Evolutionary conservation across 345 rosid genomes (phyloP), one percentile per base, ranked within the genome.

Genomic region (Aegle marmelos): DNA sequence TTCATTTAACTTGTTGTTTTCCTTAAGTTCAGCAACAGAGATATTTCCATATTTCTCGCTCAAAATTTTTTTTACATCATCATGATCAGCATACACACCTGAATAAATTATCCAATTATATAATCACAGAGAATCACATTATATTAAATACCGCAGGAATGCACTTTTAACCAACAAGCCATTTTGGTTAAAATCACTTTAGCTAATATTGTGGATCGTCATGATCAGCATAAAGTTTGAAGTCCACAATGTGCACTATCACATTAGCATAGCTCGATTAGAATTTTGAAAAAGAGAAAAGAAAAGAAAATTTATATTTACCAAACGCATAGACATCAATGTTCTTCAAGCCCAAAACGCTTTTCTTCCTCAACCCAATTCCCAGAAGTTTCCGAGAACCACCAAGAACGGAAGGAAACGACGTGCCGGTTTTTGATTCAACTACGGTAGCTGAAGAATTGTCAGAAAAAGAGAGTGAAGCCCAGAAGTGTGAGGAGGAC

Each of bases 241-340:
- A 24, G 6, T 11, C n/a, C 63, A 57, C 64, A 39, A 60, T 45
- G 54, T 30, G 53, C 58, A 48, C 22, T 27, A 30, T 17, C 39
- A 6, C 28, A 50, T 31, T 14, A 34, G 48, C 31, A 17, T 7
- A 56, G 48, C 63, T 56, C 4, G 30, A 54, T 71, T 72, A 13
- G 30, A 54, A 8, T 33, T n/a, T 22, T 31, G 6, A 34, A 72
- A 41, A 33, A 36, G 24, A 5, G 33, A 62, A 61, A 36, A 37
- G 67, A 22, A 7, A 10, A 34, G 14, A 9, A 41, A 3, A 33
- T 10, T 24, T 13, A 33, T 1, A 24, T 33, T 36, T 91, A 94
- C 96, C 97, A 73, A 89, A 93, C 45, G 97, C 94, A 75, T 90
- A 94, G 80, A 89, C 90, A 79, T 94, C 93, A 75, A 93, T 90